Evolutionary conservation across 139 green algal species (phyloP), one percentile per base, ranked within the genome.

Genomic region (Gonium pectorale): DNA sequence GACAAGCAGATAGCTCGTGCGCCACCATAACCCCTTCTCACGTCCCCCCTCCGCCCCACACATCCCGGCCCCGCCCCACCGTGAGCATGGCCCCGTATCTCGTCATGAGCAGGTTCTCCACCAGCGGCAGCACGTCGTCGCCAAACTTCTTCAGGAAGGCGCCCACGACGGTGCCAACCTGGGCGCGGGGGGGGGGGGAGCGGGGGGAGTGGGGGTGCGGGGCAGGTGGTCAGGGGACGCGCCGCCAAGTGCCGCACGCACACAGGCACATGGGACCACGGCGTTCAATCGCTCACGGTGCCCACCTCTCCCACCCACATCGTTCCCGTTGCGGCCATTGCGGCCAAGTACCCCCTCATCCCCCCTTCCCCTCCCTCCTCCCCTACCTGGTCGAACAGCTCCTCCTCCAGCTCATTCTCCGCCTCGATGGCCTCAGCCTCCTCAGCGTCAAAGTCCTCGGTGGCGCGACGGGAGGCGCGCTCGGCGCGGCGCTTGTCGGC

Each of bases 401-500:
- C 96, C 75, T 96, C 92, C 87, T 99, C 97, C 44, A 90, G 85
- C 89, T 98, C 94, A 80, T 98, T 96, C 89, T 99, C 97, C 80
- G 94, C 93, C 88, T 97, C 86, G 51, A 99, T 88, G 49, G 93
- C 91, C 85, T 99, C 95, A 51, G 91, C 87, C 92, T 99, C 97
- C 86, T 99, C 97, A 19, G 70, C 95, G 82, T 99, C 97, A 86
- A 98, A 98, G 83, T 99, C 97, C 90, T 98, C 94, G 54, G 88
- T 89, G 63, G 81, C 38, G 62, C 81, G 83, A 8, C 80, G 80
- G 3, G 67, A 60, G 5, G 54, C 67, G 15, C 92, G 91, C 51
- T 92, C 91, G 67, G 73, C 84, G 26, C 96, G 87, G 33, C 95
- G 86, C 83, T 96, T 89, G 73, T 96, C 90, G 43, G 86, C 86